Evolutionary conservation across 2,329 filamentous ascomycete genomes (phyloP).

Genomic region (Calonectria hawksworthii): DNA sequence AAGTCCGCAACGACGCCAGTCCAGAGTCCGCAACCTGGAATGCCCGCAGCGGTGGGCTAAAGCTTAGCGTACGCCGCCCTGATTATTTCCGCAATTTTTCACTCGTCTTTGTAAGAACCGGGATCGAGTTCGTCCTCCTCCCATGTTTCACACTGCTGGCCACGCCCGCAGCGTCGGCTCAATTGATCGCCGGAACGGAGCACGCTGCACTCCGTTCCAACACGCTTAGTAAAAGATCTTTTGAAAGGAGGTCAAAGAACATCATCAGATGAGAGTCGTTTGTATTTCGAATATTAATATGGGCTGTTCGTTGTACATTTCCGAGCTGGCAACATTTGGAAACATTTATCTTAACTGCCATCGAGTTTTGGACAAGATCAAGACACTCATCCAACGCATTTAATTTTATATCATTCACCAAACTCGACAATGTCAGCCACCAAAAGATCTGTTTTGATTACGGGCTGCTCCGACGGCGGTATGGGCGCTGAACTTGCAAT

Average conservation of each 20-base stretch:
- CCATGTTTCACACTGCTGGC: neutral
- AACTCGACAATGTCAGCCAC: neutral
- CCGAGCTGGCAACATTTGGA: neutral
- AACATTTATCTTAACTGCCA: neutral
- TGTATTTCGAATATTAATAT: neutral
- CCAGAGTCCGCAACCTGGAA: neutral
- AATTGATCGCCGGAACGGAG: neutral
- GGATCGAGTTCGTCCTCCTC: neutral
- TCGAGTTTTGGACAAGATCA: neutral
- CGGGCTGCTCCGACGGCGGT: constrained; percentile 55
- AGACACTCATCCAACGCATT: neutral
- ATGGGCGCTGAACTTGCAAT: constrained; percentile 55
- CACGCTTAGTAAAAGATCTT: neutral
- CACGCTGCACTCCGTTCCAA: neutral
- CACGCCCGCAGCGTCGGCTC: neutral
- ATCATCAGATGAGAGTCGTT: neutral
- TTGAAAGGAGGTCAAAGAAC: neutral
- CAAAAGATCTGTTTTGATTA: constrained; percentile 48
- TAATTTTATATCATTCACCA: neutral
- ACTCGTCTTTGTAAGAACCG: neutral
- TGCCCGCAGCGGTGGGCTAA: neutral
- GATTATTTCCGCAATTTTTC: neutral
- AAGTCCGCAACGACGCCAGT: neutral
- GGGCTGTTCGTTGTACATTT: neutral
- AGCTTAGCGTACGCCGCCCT: neutral